These are phyloP conservation scores for Eragrostis tef DNA, from an alignment of 202 grass and related monocot genomes.

Conservation along the genomic window DNA sequence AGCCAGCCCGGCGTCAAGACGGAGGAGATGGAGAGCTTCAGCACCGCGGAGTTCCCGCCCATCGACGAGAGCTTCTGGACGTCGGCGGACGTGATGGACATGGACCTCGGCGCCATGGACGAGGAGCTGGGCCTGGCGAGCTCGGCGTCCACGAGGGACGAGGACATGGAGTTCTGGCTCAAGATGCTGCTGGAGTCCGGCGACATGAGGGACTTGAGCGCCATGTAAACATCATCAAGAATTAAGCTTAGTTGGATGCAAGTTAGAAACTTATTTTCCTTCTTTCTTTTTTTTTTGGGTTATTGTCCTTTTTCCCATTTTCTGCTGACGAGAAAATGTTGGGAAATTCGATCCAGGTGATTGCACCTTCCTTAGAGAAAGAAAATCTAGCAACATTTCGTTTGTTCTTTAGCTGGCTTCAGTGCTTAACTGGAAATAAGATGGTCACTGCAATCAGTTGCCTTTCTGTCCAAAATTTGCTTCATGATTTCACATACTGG, in stretches of 20 bases:
- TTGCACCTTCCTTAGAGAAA: constrained; percentile 38
- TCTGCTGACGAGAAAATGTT: constrained; percentile 44
- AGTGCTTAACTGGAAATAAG: constrained; percentile 31
- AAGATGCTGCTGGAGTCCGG: constrained; percentile 61
- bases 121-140: constrained; percentile 43
- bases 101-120: constrained; percentile 47
- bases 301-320: constrained; percentile 12
- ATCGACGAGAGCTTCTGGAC: constrained; percentile 79
- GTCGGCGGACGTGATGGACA: constrained; percentile 48
- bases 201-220: constrained; percentile 59
- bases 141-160: constrained; percentile 44
- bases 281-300: neutral
- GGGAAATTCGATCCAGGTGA: constrained; percentile 28
- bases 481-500: constrained; percentile 4
- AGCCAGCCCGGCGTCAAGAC: neutral
- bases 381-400: constrained; percentile 38
- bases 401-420: constrained; percentile 32
- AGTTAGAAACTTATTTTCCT: constrained; percentile 10
- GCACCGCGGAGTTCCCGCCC: constrained; percentile 50
- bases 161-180: constrained; percentile 85
- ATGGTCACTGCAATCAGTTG: constrained; percentile 13
- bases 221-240: constrained; percentile 38
- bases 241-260: constrained; percentile 5
- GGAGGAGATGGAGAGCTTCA: constrained; percentile 53
- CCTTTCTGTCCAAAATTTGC: neutral